Evolutionary conservation across 345 rosid species (phyloP), one percentile per base, ranked within the genome.

Genomic region (Camelina sativa): DNA sequence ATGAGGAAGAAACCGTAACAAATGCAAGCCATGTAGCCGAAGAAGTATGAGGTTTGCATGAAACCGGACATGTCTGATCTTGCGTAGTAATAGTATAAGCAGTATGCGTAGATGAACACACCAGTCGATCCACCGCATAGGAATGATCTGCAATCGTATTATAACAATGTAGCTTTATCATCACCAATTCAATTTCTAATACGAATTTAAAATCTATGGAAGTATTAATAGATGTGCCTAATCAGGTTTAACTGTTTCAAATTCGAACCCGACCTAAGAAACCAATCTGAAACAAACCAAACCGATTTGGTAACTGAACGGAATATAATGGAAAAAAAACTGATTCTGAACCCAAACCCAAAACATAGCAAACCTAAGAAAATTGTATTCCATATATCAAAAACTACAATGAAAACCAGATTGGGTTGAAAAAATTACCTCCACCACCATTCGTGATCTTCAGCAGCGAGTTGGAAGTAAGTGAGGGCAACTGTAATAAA

Each of bases 401-500:
- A 35, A 9, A 35, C 44, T 6, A 13, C 17, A 59, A 16, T 0
- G 19, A 19, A 19, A 66, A 51, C 35, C 2, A 38, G 20, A 20
- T 66, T 34, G 13, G 43, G 58, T 1, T 12, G 13, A 48, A 38
- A 58, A 40, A 7, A 50, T n/a, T 83, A 90, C 96, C 96, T 90
- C 96, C 96, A 88, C 96, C 96, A 90, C 93, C 96, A 90, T 79
- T 86, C 90, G 67, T 88, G 93, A 67, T 88, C 96, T 81, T 90
- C 96, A 30, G 96, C 93, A 38, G 96, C 96, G 8, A 90, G 93
- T 77, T 90, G 96, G 82, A 90, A 90, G 76, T 90, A 90, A 1
- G 96, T 88, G 83, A 90, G 81, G 6, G 96, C 96, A 72, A 90
- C 91, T 2, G 96, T 90, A 28, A 90, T 86, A 66, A 88, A 90